These are phyloP conservation scores for Paramyrothecium sp. DNA, from an alignment of 2,329 filamentous ascomycete genomes.

Conservation along the genomic window DNA sequence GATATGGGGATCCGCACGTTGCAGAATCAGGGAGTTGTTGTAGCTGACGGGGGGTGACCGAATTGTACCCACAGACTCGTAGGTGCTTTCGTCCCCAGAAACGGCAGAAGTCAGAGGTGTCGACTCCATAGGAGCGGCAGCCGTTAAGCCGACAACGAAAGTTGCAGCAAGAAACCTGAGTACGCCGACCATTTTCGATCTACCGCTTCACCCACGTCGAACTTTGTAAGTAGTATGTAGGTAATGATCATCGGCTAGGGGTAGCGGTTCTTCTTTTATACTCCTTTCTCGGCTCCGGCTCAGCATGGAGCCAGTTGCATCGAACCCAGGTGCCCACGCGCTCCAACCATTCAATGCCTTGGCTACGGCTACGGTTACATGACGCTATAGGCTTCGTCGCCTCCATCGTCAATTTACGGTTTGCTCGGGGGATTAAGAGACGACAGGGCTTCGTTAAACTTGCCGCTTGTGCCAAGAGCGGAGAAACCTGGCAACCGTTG, in stretches of 20 bases:
- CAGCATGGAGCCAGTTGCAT: no score
- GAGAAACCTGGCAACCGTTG: neutral
- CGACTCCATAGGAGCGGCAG: neutral
- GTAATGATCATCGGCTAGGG: no score
- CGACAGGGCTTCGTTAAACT: neutral
- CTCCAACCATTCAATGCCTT: neutral
- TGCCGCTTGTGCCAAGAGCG: neutral
- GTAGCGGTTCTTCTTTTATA: neutral
- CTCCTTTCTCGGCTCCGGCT: neutral
- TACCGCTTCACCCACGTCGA: no score
- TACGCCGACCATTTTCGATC: neutral
- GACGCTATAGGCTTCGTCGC: neutral
- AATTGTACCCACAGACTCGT: neutral
- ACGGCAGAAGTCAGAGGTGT: neutral
- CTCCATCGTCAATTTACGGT: neutral
- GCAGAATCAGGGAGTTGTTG: constrained; percentile 22
- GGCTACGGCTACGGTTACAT: neutral
- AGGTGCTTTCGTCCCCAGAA: neutral
- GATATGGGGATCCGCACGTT: constrained; percentile 27
- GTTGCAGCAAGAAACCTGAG: neutral
- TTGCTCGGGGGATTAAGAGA: neutral
- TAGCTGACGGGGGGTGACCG: constrained; percentile 17
- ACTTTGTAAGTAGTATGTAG: no score
- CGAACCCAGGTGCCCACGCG: neutral
- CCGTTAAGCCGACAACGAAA: neutral